Percentiles rank a stretch among this genome's conserved stretches.
These are phyloP conservation scores for Pichia pseudocactophila DNA, from an alignment of 805 yeast species.

Conservation along the genomic window DNA sequence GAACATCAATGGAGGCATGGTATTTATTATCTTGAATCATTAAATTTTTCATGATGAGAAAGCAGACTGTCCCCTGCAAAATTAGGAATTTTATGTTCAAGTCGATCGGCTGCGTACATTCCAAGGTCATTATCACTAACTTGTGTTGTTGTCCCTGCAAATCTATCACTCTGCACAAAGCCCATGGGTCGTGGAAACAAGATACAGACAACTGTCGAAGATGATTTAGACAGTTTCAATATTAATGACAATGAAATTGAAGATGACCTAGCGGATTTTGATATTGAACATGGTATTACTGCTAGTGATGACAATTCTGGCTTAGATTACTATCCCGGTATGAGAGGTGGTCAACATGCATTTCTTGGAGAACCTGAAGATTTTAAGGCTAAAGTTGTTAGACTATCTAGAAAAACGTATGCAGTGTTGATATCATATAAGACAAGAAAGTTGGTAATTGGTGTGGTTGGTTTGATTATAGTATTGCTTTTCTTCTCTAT, in stretches of 20 bases:
- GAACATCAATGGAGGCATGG: too few relatives aligned
- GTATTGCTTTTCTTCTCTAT: conserved; percentile 4
- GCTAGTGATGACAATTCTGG: conserved; percentile 4
- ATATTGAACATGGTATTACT: conserved; percentile 19
- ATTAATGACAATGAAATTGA: conserved; percentile 5
- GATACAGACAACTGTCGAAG: background rate
- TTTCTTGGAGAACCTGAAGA: conserved; percentile 7
- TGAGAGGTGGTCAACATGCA: conserved; percentile 5
- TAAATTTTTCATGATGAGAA: too few relatives aligned
- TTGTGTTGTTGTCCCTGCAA: too few relatives aligned
- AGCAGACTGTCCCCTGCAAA: too few relatives aligned
- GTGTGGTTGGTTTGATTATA: background rate
- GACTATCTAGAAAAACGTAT: background rate
- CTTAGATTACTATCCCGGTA: conserved; percentile 9
- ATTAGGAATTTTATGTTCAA: too few relatives aligned
- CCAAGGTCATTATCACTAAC: too few relatives aligned
- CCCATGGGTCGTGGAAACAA: too few relatives aligned
- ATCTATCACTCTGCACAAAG: too few relatives aligned
- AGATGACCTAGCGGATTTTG: conserved; percentile 16
- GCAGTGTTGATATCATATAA: background rate
- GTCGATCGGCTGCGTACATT: too few relatives aligned
- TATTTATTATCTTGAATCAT: too few relatives aligned
- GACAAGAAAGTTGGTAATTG: conserved; percentile 5
- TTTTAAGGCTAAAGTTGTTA: background rate
- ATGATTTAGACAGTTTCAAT: background rate